Evolutionary conservation across 2,329 filamentous ascomycete species (phyloP).

Genomic region (Teratosphaeria gauchensis): DNA sequence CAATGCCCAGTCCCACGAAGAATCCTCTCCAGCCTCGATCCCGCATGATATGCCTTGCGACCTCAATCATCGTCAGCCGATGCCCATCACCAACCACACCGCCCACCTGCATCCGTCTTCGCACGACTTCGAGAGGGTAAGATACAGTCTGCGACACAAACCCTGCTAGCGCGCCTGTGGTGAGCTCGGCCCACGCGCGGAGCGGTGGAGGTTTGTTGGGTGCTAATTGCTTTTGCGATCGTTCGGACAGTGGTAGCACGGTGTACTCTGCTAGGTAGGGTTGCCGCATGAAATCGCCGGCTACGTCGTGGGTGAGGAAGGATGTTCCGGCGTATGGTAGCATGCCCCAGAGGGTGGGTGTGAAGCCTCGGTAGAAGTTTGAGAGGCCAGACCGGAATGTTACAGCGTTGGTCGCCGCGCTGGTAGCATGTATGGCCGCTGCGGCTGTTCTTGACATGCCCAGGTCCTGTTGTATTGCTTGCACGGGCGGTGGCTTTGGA

Average conservation of each 20-base stretch:
- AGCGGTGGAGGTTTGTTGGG: slow-evolving; percentile 57
- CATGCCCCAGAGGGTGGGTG: slow-evolving; percentile 86
- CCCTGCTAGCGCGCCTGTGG: slow-evolving; percentile 75
- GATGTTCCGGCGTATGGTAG: slow-evolving; percentile 91
- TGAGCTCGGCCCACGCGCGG: slow-evolving; percentile 76
- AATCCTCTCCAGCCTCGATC: slow-evolving; percentile 75
- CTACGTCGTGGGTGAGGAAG: slow-evolving; percentile 88
- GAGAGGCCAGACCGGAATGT: slow-evolving; percentile 58
- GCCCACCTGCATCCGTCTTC: slow-evolving; percentile 90
- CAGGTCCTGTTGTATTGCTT: slow-evolving; percentile 1
- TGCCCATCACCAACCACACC: slow-evolving; percentile 88
- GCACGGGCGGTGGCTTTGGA: slow-evolving; percentile 6
- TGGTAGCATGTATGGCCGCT: slow-evolving; percentile 35
- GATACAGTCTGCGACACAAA: slow-evolving; percentile 83
- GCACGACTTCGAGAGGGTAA: slow-evolving; percentile 87
- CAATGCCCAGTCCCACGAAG: slow-evolving; percentile 87
- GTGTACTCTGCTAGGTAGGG: slow-evolving; percentile 61
- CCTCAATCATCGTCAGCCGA: slow-evolving; percentile 68
- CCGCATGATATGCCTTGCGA: slow-evolving; percentile 60
- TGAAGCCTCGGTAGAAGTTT: slow-evolving; percentile 95
- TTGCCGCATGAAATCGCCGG: slow-evolving; percentile 71
- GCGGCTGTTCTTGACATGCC: slow-evolving; percentile 21
- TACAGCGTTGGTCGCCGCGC: slow-evolving; percentile 39
- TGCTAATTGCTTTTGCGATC: slow-evolving; percentile 26
- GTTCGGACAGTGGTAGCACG: slow-evolving; percentile 53